Percentiles rank a stretch among this genome's conserved stretches.
Evolutionary conservation across 1,284 basidiomycete genomes (phyloP).

Genomic region (Heterobasidion parviporum): DNA sequence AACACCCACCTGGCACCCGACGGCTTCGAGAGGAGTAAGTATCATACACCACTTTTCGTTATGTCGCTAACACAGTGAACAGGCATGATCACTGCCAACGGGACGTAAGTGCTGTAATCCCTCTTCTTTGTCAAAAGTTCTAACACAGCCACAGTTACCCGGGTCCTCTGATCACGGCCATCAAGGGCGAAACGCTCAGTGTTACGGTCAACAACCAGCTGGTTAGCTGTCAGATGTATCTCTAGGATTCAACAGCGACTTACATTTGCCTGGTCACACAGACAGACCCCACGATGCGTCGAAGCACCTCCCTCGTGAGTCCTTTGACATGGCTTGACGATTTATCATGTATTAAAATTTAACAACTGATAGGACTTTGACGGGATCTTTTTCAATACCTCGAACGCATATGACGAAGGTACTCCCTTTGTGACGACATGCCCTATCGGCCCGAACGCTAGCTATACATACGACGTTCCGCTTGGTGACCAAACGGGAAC

Average conservation of each 20-base stretch:
- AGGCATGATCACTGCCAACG: background rate
- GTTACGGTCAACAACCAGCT: background rate
- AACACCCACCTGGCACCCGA: background rate
- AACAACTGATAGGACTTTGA: background rate
- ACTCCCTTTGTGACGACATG: background rate
- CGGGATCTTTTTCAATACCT: background rate
- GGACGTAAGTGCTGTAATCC: background rate
- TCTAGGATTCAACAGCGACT: background rate
- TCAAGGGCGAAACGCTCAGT: background rate
- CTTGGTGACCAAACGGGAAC: background rate
- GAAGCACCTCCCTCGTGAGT: background rate
- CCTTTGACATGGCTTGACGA: background rate
- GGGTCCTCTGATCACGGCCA: background rate
- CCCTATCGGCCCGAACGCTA: background rate
- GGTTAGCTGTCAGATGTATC: background rate
- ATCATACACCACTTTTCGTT: background rate
- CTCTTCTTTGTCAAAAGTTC: background rate
- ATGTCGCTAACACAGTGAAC: background rate
- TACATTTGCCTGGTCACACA: background rate
- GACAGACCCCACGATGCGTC: background rate
- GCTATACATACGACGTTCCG: background rate
- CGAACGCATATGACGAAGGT: background rate
- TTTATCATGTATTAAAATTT: no score
- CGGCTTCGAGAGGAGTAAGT: background rate
- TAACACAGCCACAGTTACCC: background rate